Conservation (phyloP, 2,329 filamentous ascomycete species). For the Aspergillus arachidicola region DNA sequence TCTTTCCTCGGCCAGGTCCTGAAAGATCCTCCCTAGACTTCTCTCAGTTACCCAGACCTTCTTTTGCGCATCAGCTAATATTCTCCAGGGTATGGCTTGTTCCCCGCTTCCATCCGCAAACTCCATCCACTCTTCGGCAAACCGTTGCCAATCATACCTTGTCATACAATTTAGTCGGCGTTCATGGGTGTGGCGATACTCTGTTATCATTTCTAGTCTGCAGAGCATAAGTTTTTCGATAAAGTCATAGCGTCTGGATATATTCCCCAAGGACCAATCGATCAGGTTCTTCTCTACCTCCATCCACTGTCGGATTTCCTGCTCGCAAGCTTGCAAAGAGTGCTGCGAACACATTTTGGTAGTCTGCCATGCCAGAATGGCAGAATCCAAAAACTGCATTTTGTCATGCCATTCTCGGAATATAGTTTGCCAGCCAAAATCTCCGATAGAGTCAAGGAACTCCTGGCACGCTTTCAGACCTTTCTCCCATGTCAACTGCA, state of each 20-base stretch:
- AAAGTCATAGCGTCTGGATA: too few species aligned
- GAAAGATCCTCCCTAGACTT: too few species aligned
- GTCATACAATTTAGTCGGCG: accelerated
- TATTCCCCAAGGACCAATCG: accelerated
- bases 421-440: background rate
- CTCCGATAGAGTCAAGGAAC: accelerated
- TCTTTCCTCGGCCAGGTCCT: too few species aligned
- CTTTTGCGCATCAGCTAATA: too few species aligned
- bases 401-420: background rate
- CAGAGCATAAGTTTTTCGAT: too few species aligned
- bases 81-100: accelerated
- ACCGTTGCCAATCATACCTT: too few species aligned
- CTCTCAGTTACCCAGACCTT: too few species aligned
- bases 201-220: too few species aligned
- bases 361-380: background rate
- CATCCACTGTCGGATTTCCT: too few species aligned
- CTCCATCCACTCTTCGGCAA: too few species aligned
- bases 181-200: accelerated
- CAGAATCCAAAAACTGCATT: background rate
- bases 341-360: background rate
- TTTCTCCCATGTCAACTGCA: accelerated
- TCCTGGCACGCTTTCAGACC: background rate
- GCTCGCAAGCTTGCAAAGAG: background rate
- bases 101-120: too few species aligned
- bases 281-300: too few species aligned